Base-by-base conservation (phyloP, 2,329 filamentous ascomycete species). In the Sclerotinia trifoliorum region DNA sequence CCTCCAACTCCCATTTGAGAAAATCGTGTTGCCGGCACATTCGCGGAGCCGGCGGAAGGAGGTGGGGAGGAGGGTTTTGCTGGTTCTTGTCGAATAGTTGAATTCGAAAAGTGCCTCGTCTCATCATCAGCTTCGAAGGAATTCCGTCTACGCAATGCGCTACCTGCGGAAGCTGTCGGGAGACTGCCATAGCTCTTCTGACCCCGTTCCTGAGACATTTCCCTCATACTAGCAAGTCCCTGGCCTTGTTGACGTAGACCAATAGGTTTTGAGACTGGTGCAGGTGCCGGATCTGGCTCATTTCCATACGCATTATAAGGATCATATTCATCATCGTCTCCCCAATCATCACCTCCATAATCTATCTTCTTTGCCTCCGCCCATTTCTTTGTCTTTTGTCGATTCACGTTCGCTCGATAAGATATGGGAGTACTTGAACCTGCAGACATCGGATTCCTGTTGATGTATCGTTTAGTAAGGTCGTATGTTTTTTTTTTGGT, bases 331-430 rank as follows among this genome's bases (percentile, higher is more conserved):
- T 87, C 85, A 11, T 89, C 86, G 48, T 90, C 88, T 48, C 93
- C 94, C 94, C 94, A 97, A 76, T 97, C 94, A 75, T 96, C 93
- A 71, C 94, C 94, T 75, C 94, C 94, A 77, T 98, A 98, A 77
- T 88, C 91, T 74, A 91, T 89, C 69, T 88, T 84, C 79, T 94
- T 94, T 48, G 94, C 94, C 75, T 96, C 90, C 49, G 94, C 90
- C 94, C 94, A 98, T 85, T 96, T 96, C 80, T 90, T 91, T 67
- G 94, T 97, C 81, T 96, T 96, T 67, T 88, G 86, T 70, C 94
- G 89, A 80, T 92, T 94, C 61, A 97, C 89, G 78, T 97, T 96
- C 64, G 93, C 87, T 78, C 91, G 90, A 80, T 94, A 97, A 3
- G 76, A 76, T 39, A 76, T 74, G 44, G 73, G 70, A 29, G 72